Base-by-base conservation (phyloP, 2,329 filamentous ascomycete genomes). In the Aspergillus ustus region DNA sequence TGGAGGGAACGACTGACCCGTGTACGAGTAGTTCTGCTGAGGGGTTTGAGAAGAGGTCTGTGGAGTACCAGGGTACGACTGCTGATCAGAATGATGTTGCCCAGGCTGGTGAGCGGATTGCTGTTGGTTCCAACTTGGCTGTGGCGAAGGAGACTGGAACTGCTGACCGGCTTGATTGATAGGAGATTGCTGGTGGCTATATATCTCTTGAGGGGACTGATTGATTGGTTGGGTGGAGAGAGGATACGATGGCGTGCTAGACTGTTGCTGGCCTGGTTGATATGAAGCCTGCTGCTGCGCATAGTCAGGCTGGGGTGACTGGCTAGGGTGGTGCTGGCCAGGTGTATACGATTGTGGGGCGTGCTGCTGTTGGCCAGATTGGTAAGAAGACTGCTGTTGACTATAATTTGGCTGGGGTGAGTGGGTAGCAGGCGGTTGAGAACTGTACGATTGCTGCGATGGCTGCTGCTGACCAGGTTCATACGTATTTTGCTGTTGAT, bases 1-100 rank as follows among this genome's bases (percentile, higher is more conserved):
- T 28, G 77, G 77, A 8, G 77, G 76, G 66, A 75, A 77, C 3
- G 76, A 76, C 49, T 74, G 67, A 8, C 72, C 74, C 54, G 70
- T 67, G 62, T 73, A 72, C 20, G 67, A 67, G 51, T 75, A 72
- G 15, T 67, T 65, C 6, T 69, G 70, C 13, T 61, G 43, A 5
- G 52, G 19, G 8, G 64, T 50, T 8, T 57, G 60, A 2, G 40
- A 22, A 29, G 44, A 40, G 17, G 50, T 19, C 28, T 65, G 63
- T 20, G 59, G 63, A 40, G 52, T 58, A n/a, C 45, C 53, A 8
- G 58, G 19, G 19, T 52, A 25, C 6, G 48, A 46, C 15, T 63
- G 52, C 19, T 63, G 58, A 31, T 45, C 40, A n/a, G 54, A n/a
- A 11, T 64, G 63, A n/a, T 66, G 65, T 7, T 51, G 48, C 7